A percentile compares a stretch with the other conserved stretches of the same genome.
phyloP scores from a whole-genome alignment of 768 basidiomycete genomes.

The Lentinula guzmanii region DNA sequence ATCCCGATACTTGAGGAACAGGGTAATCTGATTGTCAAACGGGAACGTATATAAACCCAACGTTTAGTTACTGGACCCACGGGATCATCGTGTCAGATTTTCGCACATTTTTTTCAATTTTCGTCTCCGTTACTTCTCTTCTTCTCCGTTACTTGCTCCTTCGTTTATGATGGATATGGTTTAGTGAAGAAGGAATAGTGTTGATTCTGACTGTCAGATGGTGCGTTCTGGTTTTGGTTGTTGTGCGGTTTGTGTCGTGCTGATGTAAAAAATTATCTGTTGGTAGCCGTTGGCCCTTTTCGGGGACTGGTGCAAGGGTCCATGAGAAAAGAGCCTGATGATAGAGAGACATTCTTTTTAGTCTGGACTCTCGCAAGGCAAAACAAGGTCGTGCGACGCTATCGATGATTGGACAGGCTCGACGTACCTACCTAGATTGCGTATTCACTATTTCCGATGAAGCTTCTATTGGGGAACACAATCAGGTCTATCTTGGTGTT shows the following conservation, averaged over 20 bases:
- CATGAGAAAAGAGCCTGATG: neutral
- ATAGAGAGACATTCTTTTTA: neutral
- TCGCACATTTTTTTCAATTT: neutral
- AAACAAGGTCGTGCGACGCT: too few species aligned
- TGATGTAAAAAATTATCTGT: neutral
- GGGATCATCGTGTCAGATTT: neutral
- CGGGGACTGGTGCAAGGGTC: too few species aligned
- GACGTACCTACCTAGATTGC: too few species aligned
- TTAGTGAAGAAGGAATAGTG: neutral
- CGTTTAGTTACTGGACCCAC: neutral
- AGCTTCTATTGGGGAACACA: too few species aligned
- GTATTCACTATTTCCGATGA: too few species aligned
- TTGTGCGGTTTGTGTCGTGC: too few species aligned
- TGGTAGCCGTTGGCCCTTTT: neutral
- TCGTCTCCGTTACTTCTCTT: neutral
- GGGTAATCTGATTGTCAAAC: neutral
- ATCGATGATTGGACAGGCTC: too few species aligned
- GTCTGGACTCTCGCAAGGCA: too few species aligned
- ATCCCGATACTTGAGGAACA: slow-evolving; percentile 31
- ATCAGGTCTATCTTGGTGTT: too few species aligned
- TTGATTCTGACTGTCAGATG: neutral
- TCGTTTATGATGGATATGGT: neutral
- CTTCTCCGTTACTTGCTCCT: neutral
- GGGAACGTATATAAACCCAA: neutral
- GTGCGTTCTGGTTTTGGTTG: neutral